phyloP scores from a whole-genome alignment of 345 rosid species.

The Gossypium herbaceum region DNA sequence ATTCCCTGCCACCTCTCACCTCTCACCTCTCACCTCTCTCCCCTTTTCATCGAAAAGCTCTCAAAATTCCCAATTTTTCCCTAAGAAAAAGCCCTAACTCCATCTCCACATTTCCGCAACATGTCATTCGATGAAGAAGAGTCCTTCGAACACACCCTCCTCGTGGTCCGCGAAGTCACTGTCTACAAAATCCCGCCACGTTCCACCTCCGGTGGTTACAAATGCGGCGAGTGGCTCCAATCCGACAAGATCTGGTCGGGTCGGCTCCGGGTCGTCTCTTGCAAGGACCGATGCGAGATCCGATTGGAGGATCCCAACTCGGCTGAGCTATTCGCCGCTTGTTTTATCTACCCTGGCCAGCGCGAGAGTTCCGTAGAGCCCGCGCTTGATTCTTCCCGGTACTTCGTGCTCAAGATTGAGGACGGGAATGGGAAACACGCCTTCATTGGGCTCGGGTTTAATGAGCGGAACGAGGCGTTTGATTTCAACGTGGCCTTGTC shows the following conservation, averaged over 20 bases:
- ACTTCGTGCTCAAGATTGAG: slow-evolving; percentile 92
- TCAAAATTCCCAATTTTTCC: neutral
- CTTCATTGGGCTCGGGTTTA: slow-evolving; percentile 83
- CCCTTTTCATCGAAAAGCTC: neutral
- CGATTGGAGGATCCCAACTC: slow-evolving; percentile 93
- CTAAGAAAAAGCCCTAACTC: neutral
- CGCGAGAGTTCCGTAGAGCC: slow-evolving; percentile 90
- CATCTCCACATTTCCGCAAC: slow-evolving; percentile 15
- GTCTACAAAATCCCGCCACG: slow-evolving; percentile 95
- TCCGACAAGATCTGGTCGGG: slow-evolving; percentile 99
- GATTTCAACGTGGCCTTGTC: slow-evolving; percentile 98
- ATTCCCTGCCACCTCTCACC: neutral
- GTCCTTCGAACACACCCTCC: slow-evolving; percentile 89
- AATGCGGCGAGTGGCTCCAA: slow-evolving; percentile 99
- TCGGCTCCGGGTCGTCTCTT: slow-evolving; percentile 90
- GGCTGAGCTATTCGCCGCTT: slow-evolving; percentile 90
- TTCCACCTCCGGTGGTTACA: slow-evolving; percentile 93
- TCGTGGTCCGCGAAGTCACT: slow-evolving; percentile 87
- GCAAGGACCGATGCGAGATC: slow-evolving; percentile 96
- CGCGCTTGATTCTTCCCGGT: slow-evolving; percentile 90
- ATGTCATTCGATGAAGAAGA: slow-evolving; percentile 92
- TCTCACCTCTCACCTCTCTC: neutral
- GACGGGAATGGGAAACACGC: slow-evolving; percentile 95
- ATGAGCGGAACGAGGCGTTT: slow-evolving; percentile 87
- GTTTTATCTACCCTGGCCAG: slow-evolving; percentile 78